These are phyloP conservation scores for Manihot esculenta DNA, from an alignment of 441 rosid genomes.

Conservation along the genomic window DNA sequence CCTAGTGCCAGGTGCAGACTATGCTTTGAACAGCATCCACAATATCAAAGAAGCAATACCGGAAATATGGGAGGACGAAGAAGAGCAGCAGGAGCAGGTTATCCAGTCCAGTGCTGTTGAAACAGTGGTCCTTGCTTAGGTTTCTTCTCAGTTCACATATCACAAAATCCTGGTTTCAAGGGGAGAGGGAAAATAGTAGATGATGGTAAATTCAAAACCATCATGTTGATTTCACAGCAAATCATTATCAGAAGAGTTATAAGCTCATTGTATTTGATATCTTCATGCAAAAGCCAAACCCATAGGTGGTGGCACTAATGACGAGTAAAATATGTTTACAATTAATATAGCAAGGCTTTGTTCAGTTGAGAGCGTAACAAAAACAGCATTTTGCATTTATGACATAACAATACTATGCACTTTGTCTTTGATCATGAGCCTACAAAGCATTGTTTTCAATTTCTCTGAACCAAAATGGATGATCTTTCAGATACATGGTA, in stretches of 20 bases:
- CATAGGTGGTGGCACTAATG: neutral
- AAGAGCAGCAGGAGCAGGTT: conserved; percentile 51
- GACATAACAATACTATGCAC: conserved; percentile 2
- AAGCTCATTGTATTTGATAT: neutral
- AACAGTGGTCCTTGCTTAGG: conserved; percentile 62
- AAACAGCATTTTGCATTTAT: neutral
- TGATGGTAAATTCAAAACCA: conserved; percentile 4
- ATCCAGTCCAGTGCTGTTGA: conserved; percentile 54
- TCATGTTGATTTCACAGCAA: neutral
- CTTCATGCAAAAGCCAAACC: neutral
- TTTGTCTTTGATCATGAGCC: conserved; percentile 10
- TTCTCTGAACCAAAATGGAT: conserved; percentile 12
- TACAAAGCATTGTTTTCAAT: conserved; percentile 6
- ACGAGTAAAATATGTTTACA: neutral
- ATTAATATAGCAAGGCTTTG: neutral
- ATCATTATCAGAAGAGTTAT: neutral
- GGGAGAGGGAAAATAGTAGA: neutral
- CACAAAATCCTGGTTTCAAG: conserved; percentile 1
- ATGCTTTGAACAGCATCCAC: conserved; percentile 69
- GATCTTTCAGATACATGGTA: neutral
- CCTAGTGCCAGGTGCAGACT: conserved; percentile 68
- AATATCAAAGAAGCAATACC: conserved; percentile 83
- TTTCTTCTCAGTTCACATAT: neutral
- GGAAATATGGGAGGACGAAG: conserved; percentile 67
- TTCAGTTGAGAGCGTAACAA: neutral